Evolutionary conservation across 164 flowering plant genomes (phyloP).

Genomic region (Tetracentron sinense): DNA sequence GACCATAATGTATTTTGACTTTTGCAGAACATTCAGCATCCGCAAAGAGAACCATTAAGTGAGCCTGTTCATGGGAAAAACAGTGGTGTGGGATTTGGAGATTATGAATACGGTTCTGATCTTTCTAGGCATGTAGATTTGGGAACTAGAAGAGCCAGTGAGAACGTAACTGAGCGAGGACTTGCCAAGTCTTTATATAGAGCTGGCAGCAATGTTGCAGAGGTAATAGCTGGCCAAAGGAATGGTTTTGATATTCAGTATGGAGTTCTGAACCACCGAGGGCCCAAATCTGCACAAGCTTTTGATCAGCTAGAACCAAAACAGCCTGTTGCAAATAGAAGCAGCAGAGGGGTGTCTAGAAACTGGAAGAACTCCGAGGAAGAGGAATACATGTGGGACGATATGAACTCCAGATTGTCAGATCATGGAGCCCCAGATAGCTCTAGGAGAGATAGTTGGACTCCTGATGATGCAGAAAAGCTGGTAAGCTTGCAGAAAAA

Average conservation of each 20-base stretch:
- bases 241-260: slow-evolving; percentile 46
- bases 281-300: slow-evolving; percentile 29
- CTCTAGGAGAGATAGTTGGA: slow-evolving; percentile 45
- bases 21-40: slow-evolving; percentile 45
- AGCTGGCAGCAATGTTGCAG: slow-evolving; percentile 30
- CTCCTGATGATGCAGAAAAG: slow-evolving; percentile 45
- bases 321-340: slow-evolving; percentile 22
- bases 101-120: slow-evolving; percentile 49
- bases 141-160: slow-evolving; percentile 38
- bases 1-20: slow-evolving; percentile 5
- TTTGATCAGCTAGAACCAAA: slow-evolving; percentile 27
- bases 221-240: slow-evolving; percentile 37
- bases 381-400: slow-evolving; percentile 90
- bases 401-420: slow-evolving; percentile 49
- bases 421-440: slow-evolving; percentile 35
- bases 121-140: slow-evolving; percentile 37
- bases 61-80: slow-evolving; percentile 50
- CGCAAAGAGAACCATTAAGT: slow-evolving; percentile 35
- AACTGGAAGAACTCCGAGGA: slow-evolving; percentile 95
- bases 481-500: slow-evolving; percentile 30
- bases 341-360: slow-evolving; percentile 33
- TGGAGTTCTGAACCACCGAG: slow-evolving; percentile 28
- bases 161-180: slow-evolving; percentile 37
- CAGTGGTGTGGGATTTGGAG: slow-evolving; percentile 35
- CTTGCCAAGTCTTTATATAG: slow-evolving; percentile 45